Base-by-base conservation (phyloP, 2,329 filamentous ascomycete genomes). In the Phialophora chinensis region DNA sequence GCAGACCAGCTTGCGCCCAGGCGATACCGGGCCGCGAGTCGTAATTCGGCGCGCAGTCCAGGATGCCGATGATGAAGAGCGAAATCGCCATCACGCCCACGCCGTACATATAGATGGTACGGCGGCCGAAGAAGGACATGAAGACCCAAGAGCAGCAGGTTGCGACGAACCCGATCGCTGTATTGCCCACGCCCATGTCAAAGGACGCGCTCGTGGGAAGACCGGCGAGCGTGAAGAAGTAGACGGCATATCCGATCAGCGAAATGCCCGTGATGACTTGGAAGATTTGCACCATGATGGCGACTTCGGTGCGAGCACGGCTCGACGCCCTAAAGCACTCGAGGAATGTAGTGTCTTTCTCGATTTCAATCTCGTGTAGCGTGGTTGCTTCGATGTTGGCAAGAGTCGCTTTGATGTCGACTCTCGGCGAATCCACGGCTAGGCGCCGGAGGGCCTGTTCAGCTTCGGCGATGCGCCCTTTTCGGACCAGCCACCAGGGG, bases 301-400 rank as follows among this genome's bases (percentile, higher is more conserved):
- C 83, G 70, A 90, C 88, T 75, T 91, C 92, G 2, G 92, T 96
- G 38, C 92, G 87, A 66, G 92, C 89, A 52, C 89, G 82, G 75
- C 96, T 89, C n/a, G 86, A 86, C 7, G 92, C 92, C 75, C 85
- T 88, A 84, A 96, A 96, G 80, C 92, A 96, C 77, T 96, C 92
- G 72, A 86, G 78, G 77, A 95, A 96, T 60, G 84, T 88, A 2
- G 66, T 68, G 54, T 65, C 63, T 27, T 65, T 63, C 31, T 60
- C 53, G 23, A 62, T 58, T 27, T 68, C 62, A 12, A 90, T 93
- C 0, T 92, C 75, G 11, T 76, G 62, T 31, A 75, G 73, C 23
- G 73, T 77, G 0, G 79, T 81, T 54, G 79, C 75, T 2, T 74
- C 68, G 70, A 80, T 79, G 72, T 78, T 77, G 8, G 74, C 75